Evolutionary conservation across 305 asterid species (phyloP).

Genomic region (Solanum hybrid): DNA sequence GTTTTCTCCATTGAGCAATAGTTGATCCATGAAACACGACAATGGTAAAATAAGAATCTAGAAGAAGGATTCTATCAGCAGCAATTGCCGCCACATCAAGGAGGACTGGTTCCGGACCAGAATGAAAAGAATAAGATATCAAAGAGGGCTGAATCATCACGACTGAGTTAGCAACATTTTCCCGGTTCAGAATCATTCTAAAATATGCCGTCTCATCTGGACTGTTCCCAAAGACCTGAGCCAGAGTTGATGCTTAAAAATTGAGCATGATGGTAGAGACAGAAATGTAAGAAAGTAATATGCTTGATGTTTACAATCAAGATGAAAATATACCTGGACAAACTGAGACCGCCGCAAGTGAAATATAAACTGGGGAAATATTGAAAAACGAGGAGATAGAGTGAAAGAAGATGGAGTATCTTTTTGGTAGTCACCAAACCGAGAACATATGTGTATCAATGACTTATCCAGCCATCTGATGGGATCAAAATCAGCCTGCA

Average conservation of each 20-base stretch:
- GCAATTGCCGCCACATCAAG: slow-evolving; percentile 92
- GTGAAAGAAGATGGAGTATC: slow-evolving; percentile 84
- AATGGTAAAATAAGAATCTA: slow-evolving; percentile 87
- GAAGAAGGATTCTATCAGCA: slow-evolving; percentile 83
- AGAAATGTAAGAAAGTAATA: background rate
- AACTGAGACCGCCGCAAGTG: slow-evolving; percentile 92
- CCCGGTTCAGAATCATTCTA: slow-evolving; percentile 87
- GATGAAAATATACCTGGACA: slow-evolving; percentile 57
- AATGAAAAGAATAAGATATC: slow-evolving; percentile 86
- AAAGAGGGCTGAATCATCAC: slow-evolving; percentile 99
- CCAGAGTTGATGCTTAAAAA: background rate
- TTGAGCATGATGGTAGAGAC: background rate
- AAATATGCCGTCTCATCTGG: slow-evolving; percentile 98
- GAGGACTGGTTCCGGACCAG: slow-evolving; percentile 92
- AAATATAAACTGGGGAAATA: slow-evolving; percentile 96
- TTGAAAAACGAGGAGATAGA: slow-evolving; percentile 80
- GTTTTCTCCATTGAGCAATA: slow-evolving; percentile 93
- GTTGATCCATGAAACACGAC: slow-evolving; percentile 96
- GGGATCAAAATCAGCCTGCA: slow-evolving; percentile 98
- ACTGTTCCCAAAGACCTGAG: slow-evolving; percentile 93
- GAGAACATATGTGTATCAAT: slow-evolving; percentile 88
- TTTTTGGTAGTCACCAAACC: slow-evolving; percentile 93
- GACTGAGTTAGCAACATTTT: slow-evolving; percentile 86
- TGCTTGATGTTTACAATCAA: background rate
- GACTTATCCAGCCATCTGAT: slow-evolving; percentile 97